These are phyloP conservation scores for Linum usitatissimum DNA, from an alignment of 345 rosid species.

Conservation along the genomic window DNA sequence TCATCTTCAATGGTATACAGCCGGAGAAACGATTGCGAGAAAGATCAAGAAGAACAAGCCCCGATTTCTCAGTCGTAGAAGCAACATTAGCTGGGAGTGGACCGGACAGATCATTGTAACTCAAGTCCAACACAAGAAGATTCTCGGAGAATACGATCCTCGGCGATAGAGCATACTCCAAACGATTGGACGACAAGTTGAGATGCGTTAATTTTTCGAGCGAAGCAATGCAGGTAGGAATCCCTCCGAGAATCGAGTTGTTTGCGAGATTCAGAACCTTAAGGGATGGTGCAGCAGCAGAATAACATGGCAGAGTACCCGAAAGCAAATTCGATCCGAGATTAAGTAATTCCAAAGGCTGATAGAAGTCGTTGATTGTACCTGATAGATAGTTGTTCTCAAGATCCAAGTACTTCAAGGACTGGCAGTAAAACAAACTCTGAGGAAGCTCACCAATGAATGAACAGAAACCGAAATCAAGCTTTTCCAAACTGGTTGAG, in stretches of 20 bases:
- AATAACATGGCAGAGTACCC: constrained; percentile 82
- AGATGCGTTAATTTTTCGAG: constrained; percentile 40
- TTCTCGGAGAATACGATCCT: constrained; percentile 60
- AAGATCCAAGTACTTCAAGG: constrained; percentile 55
- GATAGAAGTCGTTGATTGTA: constrained; percentile 48
- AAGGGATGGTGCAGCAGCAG: constrained; percentile 44
- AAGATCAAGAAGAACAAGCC: constrained; percentile 71
- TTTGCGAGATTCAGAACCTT: constrained; percentile 44
- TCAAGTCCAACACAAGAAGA: constrained; percentile 70
- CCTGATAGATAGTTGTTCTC: constrained; percentile 52
- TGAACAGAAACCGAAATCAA: constrained; percentile 62
- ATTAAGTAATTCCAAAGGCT: constrained; percentile 47
- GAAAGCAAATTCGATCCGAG: constrained; percentile 60
- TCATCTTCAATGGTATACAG: constrained; percentile 51
- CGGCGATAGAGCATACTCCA: constrained; percentile 57
- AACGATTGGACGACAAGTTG: constrained; percentile 58
- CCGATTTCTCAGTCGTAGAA: constrained; percentile 53
- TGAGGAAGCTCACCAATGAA: constrained; percentile 58
- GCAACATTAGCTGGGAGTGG: constrained; percentile 55
- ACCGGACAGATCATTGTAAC: constrained; percentile 64
- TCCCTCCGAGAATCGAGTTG: constrained; percentile 69
- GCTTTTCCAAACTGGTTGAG: constrained; percentile 41
- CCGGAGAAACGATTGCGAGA: constrained; percentile 73
- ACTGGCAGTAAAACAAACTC: constrained; percentile 35
- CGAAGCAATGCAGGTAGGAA: constrained; percentile 79